phyloP scores from a whole-genome alignment of 768 basidiomycete species.

The Mycena rosella region DNA sequence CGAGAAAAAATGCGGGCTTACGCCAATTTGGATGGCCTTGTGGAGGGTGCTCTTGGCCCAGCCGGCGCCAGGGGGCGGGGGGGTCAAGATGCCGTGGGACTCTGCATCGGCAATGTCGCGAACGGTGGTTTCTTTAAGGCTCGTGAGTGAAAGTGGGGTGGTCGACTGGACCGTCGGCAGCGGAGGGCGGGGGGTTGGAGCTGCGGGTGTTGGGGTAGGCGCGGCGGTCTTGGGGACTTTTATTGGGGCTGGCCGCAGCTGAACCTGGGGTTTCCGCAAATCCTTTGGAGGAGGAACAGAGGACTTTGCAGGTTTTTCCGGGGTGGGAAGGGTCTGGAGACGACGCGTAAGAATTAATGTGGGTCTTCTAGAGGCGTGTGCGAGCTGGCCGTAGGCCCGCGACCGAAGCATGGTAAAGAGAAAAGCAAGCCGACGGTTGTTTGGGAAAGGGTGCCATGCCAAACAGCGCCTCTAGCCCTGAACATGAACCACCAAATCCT shows the following conservation, averaged over 20 bases:
- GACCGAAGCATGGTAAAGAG: constrained; percentile 14
- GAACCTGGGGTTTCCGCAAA: constrained; percentile 10
- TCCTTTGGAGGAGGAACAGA: constrained; percentile 8
- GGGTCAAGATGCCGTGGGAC: constrained; percentile 74
- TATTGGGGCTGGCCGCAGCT: constrained; percentile 23
- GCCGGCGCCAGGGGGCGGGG: constrained; percentile 73
- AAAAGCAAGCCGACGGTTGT: background rate
- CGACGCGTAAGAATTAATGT: constrained; percentile 15
- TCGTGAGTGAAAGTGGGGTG: constrained; percentile 40
- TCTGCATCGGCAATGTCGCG: constrained; percentile 76
- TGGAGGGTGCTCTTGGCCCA: constrained; percentile 65
- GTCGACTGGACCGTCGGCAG: constrained; percentile 32
- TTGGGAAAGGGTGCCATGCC: too few species aligned
- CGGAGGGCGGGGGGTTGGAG: constrained; percentile 36
- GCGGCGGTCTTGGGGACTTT: constrained; percentile 7
- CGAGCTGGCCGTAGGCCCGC: constrained; percentile 9
- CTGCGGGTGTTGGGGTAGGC: constrained; percentile 19
- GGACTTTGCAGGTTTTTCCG: background rate
- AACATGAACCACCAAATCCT: too few species aligned
- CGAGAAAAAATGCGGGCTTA: constrained; percentile 42
- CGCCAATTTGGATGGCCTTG: constrained; percentile 61
- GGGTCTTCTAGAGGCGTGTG: background rate
- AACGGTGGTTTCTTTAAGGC: constrained; percentile 65
- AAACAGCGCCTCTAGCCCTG: too few species aligned
- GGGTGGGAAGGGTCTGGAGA: constrained; percentile 15